phyloP scores from a whole-genome alignment of 345 rosid species.

The Melastoma malabathricum region DNA sequence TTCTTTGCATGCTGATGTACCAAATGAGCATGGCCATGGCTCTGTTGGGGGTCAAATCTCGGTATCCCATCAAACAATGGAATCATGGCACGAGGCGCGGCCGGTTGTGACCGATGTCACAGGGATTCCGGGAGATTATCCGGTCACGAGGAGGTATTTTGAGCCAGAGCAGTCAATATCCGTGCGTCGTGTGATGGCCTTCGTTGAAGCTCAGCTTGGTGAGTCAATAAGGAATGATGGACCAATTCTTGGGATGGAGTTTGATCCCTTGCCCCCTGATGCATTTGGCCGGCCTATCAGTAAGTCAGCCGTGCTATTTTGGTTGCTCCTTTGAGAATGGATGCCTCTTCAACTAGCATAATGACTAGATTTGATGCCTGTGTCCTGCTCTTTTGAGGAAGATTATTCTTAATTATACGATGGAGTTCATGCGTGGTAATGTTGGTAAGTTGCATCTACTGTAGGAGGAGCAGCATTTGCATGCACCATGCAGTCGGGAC shows the following conservation, averaged over 20 bases:
- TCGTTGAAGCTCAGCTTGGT: conserved; percentile 70
- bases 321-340: no score
- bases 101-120: conserved; percentile 32
- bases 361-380: no score
- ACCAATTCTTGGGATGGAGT: conserved; percentile 85
- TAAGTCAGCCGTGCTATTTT: conserved; percentile 6
- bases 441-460: background rate
- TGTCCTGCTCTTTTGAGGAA: no score
- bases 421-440: no score
- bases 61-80: conserved; percentile 18
- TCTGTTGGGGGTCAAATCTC: conserved; percentile 18
- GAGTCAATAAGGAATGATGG: conserved; percentile 77
- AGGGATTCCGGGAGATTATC: conserved; percentile 33
- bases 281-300: conserved; percentile 92
- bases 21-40: conserved; percentile 17
- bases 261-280: conserved; percentile 92
- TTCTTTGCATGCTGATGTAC: conserved; percentile 14
- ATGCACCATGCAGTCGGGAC: conserved; percentile 31
- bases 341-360: no score
- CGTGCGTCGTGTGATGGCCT: conserved; percentile 53
- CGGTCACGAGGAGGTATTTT: conserved; percentile 32
- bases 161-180: conserved; percentile 29
- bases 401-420: no score
- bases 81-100: conserved; percentile 18
- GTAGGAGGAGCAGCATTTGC: conserved; percentile 31